Conservation (phyloP, 805 yeast genomes). For the Saccharomycopsis oosterbeekiorum region DNA sequence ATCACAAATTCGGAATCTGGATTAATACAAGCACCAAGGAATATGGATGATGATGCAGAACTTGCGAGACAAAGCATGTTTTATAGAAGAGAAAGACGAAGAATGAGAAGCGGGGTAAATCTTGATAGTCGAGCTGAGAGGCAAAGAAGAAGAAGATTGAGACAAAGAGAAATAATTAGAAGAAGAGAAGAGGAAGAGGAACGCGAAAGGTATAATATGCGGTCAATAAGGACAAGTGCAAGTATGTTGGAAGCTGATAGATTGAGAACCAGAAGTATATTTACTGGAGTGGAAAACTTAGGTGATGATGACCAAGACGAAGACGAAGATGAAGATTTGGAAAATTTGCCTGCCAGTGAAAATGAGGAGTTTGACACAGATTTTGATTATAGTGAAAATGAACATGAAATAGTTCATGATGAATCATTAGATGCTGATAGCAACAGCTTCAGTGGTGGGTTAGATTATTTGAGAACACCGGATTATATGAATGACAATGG, state of each 20-base stretch:
- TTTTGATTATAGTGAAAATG: slow-evolving; percentile 1
- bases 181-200: slow-evolving; percentile 1
- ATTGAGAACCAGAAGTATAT: background rate
- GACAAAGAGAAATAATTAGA: background rate
- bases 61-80: background rate
- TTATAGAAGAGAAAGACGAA: background rate
- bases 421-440: background rate
- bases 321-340: slow-evolving; percentile 1
- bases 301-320: background rate
- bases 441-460: background rate
- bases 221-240: background rate
- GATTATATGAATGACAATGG: background rate
- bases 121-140: background rate
- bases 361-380: slow-evolving; percentile 4
- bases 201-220: background rate
- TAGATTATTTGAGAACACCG: background rate
- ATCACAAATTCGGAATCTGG: background rate
- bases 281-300: background rate
- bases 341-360: background rate
- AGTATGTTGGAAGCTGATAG: background rate
- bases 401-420: background rate
- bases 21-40: background rate
- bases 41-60: slow-evolving; percentile 7
- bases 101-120: background rate
- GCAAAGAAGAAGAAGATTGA: background rate